Evolutionary conservation across 495 filamentous ascomycete species (phyloP).

Genomic region (Evernia prunastri): DNA sequence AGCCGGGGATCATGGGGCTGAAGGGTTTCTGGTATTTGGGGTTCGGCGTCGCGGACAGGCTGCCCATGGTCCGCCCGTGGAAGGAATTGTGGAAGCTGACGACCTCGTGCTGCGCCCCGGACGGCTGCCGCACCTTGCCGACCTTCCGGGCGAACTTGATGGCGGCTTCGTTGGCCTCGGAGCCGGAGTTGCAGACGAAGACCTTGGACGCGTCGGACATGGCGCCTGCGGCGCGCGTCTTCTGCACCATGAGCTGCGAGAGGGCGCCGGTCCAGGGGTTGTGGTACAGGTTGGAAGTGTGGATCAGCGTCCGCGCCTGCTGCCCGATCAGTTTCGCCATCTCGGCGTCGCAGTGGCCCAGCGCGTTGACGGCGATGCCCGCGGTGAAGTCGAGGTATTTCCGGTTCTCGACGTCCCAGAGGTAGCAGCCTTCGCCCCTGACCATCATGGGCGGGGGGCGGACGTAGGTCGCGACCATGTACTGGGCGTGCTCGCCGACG

Average conservation of each 20-base stretch:
- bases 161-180: slow-evolving; percentile 94
- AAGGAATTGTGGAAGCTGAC: slow-evolving; percentile 87
- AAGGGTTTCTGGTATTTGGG: slow-evolving; percentile 96
- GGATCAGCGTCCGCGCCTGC: slow-evolving; percentile 77
- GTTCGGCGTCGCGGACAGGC: slow-evolving; percentile 90
- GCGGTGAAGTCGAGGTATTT: slow-evolving; percentile 91
- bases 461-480: slow-evolving; percentile 92
- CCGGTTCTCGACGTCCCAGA: slow-evolving; percentile 85
- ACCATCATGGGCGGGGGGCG: slow-evolving; percentile 87
- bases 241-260: slow-evolving; percentile 73
- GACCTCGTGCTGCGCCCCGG: slow-evolving; percentile 70
- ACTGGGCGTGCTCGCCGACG: slow-evolving; percentile 64
- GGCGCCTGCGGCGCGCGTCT: slow-evolving; percentile 64
- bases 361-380: slow-evolving; percentile 89
- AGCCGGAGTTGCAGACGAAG: slow-evolving; percentile 92
- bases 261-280: slow-evolving; percentile 89
- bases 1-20: slow-evolving; percentile 90
- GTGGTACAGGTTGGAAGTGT: slow-evolving; percentile 92
- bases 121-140: slow-evolving; percentile 63
- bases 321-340: slow-evolving; percentile 61
- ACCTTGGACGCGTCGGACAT: slow-evolving; percentile 77
- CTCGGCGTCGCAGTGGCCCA: slow-evolving; percentile 79
- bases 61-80: slow-evolving; percentile 94
- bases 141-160: slow-evolving; percentile 95
- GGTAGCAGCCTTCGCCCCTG: slow-evolving; percentile 73